phyloP scores from a whole-genome alignment of 257 asterid genomes.

The Fraxinus anomala region DNA sequence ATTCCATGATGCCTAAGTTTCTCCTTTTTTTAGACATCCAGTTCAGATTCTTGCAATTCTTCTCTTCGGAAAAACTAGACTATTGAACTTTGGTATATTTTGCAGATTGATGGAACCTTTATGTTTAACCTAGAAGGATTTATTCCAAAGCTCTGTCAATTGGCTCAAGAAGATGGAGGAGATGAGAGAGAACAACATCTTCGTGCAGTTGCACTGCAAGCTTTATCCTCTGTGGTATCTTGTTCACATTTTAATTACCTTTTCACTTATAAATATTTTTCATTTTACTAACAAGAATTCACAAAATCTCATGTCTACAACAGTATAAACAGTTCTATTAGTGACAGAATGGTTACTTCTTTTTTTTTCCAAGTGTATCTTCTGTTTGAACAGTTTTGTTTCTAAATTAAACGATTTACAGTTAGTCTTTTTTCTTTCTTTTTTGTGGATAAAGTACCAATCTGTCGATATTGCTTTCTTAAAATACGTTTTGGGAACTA shows the following conservation, averaged over 20 bases:
- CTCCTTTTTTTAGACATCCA: slow-evolving; percentile 3
- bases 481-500: background rate
- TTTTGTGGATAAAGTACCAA: background rate
- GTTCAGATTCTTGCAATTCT: slow-evolving; percentile 10
- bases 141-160: slow-evolving; percentile 87
- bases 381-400: background rate
- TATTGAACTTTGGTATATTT: slow-evolving; percentile 26
- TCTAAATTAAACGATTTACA: background rate
- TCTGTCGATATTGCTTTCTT: background rate
- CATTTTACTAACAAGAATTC: background rate
- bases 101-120: slow-evolving; percentile 82
- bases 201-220: slow-evolving; percentile 75
- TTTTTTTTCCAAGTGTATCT: background rate
- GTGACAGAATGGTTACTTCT: background rate
- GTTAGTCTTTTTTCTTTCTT: background rate
- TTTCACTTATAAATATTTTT: background rate
- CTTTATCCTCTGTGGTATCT: slow-evolving; percentile 81
- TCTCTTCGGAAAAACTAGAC: slow-evolving; percentile 15
- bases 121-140: slow-evolving; percentile 87
- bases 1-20: slow-evolving; percentile 6
- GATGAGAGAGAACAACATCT: slow-evolving; percentile 55
- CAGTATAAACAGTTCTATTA: background rate
- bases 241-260: slow-evolving; percentile 18
- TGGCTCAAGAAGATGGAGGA: slow-evolving; percentile 91
- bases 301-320: background rate